These are phyloP conservation scores for Seiridium unicorne DNA, from an alignment of 2,329 filamentous ascomycete species.

Conservation along the genomic window DNA sequence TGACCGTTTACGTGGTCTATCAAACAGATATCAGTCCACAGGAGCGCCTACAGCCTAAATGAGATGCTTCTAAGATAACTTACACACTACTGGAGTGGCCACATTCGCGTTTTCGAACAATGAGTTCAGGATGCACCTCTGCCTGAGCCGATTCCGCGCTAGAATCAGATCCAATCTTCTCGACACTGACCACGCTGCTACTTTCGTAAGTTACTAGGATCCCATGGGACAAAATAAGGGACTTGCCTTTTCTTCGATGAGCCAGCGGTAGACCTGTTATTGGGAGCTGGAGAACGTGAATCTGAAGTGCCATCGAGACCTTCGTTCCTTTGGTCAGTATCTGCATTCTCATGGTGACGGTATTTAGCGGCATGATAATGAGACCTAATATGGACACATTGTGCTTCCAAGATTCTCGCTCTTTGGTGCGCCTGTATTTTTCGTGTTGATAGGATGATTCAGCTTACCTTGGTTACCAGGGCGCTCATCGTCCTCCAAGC, in stretches of 20 bases:
- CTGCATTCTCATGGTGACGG: neutral
- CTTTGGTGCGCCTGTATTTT: neutral
- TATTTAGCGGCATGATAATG: neutral
- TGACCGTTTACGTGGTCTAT: neutral
- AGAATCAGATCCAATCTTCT: neutral
- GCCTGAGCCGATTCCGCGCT: neutral
- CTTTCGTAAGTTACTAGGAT: neutral
- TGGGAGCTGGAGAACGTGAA: neutral
- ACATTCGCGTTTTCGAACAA: neutral
- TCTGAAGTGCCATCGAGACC: conserved; percentile 1
- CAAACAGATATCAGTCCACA: neutral
- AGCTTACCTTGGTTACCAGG: neutral
- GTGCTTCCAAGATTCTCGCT: neutral
- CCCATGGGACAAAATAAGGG: neutral
- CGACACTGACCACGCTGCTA: too few species aligned
- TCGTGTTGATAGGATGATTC: neutral
- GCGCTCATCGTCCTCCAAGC: neutral
- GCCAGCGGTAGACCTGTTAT: neutral
- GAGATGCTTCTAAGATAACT: neutral
- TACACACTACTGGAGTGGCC: neutral
- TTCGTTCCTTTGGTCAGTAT: neutral
- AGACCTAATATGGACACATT: too few species aligned
- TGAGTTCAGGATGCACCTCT: neutral
- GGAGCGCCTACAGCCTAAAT: too few species aligned
- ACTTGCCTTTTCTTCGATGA: neutral